Percentiles rank a stretch among this genome's conserved stretches.
phyloP scores from a whole-genome alignment of 2,329 filamentous ascomycete genomes.

The Venturia effusa region DNA sequence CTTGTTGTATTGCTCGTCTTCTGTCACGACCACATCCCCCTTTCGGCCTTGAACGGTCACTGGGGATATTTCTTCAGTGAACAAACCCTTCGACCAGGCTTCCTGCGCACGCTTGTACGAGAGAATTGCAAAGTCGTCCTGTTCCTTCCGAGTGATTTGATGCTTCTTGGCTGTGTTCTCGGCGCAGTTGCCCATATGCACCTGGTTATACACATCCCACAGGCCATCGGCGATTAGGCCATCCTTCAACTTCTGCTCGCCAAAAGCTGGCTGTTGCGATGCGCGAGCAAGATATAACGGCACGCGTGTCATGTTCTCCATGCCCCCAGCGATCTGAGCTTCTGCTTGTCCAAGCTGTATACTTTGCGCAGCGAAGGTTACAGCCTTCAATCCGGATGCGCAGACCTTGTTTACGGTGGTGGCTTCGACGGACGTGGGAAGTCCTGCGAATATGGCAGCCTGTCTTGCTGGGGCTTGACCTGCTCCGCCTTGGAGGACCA shows the following conservation, averaged over 20 bases:
- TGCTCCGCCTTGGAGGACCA: slow-evolving; percentile 72
- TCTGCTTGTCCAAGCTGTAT: slow-evolving; percentile 86
- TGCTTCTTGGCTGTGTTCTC: slow-evolving; percentile 90
- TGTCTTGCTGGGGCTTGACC: slow-evolving; percentile 91
- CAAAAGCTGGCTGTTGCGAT: slow-evolving; percentile 74
- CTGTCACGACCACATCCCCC: slow-evolving; percentile 62
- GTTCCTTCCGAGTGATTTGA: slow-evolving; percentile 67
- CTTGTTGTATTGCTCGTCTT: slow-evolving; percentile 83
- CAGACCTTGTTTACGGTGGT: slow-evolving; percentile 98
- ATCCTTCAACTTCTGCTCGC: slow-evolving; percentile 78
- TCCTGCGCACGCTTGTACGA: slow-evolving; percentile 84
- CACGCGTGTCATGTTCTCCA: slow-evolving; percentile 95
- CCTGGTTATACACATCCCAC: slow-evolving; percentile 91
- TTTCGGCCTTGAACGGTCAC: slow-evolving; percentile 79
- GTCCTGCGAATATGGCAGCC: slow-evolving; percentile 77
- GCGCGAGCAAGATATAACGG: slow-evolving; percentile 82
- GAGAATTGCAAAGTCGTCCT: slow-evolving; percentile 82
- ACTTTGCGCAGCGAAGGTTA: slow-evolving; percentile 81
- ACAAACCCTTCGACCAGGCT: slow-evolving; percentile 73
- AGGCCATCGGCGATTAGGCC: slow-evolving; percentile 89
- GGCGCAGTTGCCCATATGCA: slow-evolving; percentile 97
- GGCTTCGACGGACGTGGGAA: slow-evolving; percentile 71
- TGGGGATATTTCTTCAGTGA: slow-evolving; percentile 80
- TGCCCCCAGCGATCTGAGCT: slow-evolving; percentile 84
- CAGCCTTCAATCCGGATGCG: slow-evolving; percentile 87